Conservation (phyloP, 306 rosid genomes). For the Adenanthera pavonina region DNA sequence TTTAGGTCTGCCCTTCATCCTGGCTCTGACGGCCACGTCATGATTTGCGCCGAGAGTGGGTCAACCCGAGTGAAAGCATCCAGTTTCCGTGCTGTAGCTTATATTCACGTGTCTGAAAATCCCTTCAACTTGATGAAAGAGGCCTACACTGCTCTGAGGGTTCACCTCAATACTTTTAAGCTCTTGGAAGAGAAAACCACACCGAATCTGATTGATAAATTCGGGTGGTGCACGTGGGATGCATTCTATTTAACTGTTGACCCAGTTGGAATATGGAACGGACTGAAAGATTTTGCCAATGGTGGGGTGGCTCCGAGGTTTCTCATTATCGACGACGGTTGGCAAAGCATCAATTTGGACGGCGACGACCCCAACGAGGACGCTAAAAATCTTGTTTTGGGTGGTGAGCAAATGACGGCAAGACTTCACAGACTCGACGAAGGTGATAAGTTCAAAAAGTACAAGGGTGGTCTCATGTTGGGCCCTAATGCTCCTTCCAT, state of each 20-base stretch:
- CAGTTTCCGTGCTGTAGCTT: slow-evolving; percentile 62
- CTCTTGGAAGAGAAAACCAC: slow-evolving; percentile 79
- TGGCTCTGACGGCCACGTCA: slow-evolving; percentile 65
- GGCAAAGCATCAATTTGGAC: slow-evolving; percentile 84
- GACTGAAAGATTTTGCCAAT: slow-evolving; percentile 62
- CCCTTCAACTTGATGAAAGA: slow-evolving; percentile 83
- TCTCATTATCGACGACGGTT: slow-evolving; percentile 85
- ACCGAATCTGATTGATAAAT: slow-evolving; percentile 66
- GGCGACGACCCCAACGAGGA: slow-evolving; percentile 62
- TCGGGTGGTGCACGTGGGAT: slow-evolving; percentile 99
- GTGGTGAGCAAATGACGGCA: slow-evolving; percentile 82
- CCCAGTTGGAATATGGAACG: slow-evolving; percentile 71
- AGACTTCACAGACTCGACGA: slow-evolving; percentile 79
- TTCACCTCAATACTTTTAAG: slow-evolving; percentile 69
- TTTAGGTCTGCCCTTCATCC: slow-evolving; percentile 82
- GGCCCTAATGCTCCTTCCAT: slow-evolving; percentile 64
- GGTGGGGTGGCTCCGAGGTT: slow-evolving; percentile 77
- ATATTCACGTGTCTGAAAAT: slow-evolving; percentile 70
- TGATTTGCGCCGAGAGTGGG: slow-evolving; percentile 84
- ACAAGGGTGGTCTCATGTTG: slow-evolving; percentile 59
- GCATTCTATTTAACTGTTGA: slow-evolving; percentile 78
- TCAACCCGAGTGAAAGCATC: slow-evolving; percentile 62
- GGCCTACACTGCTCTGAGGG: slow-evolving; percentile 75
- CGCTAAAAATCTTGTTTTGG: slow-evolving; percentile 65
- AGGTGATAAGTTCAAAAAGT: slow-evolving; percentile 73